Percentiles rank a stretch among this genome's conserved stretches.
Evolutionary conservation across 2,329 filamentous ascomycete genomes (phyloP).

Genomic region (Hypoxylon sp.): DNA sequence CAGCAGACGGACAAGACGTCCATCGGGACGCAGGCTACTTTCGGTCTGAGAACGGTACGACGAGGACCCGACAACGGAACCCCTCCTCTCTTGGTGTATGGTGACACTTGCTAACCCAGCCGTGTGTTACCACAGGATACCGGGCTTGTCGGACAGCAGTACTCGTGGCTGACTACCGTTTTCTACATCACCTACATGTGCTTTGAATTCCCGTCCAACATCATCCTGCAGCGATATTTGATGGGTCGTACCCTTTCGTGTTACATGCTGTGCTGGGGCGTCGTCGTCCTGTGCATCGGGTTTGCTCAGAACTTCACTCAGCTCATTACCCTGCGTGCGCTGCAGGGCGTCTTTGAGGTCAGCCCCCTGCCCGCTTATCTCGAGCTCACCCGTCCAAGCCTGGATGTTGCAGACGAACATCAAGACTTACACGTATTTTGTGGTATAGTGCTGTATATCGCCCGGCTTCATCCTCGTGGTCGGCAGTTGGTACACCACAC

Average conservation of each 20-base stretch:
- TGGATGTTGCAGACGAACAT: background rate
- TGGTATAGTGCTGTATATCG: conserved; percentile 48
- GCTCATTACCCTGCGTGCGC: conserved; percentile 46
- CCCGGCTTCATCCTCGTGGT: conserved; percentile 51
- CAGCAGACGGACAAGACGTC: conserved; percentile 58
- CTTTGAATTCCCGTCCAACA: conserved; percentile 46
- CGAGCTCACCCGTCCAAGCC: too few species aligned
- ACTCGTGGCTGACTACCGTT: conserved; percentile 47
- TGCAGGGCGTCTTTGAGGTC: conserved; percentile 50
- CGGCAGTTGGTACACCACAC: conserved; percentile 50
- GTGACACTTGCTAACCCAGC: background rate
- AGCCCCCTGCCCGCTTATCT: background rate
- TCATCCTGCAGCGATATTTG: conserved; percentile 44
- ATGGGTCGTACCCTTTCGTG: conserved; percentile 45
- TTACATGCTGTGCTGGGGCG: conserved; percentile 47
- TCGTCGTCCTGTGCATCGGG: conserved; percentile 49
- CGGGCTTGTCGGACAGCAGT: conserved; percentile 45
- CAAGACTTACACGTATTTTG: background rate
- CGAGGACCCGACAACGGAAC: background rate
- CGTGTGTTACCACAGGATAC: conserved; percentile 37
- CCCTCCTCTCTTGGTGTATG: background rate
- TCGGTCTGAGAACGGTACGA: conserved; percentile 47
- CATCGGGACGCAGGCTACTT: conserved; percentile 50
- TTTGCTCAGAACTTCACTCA: conserved; percentile 51
- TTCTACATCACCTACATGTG: conserved; percentile 47